phyloP scores from a whole-genome alignment of 331 rosid genomes.

The Ulmus americana region DNA sequence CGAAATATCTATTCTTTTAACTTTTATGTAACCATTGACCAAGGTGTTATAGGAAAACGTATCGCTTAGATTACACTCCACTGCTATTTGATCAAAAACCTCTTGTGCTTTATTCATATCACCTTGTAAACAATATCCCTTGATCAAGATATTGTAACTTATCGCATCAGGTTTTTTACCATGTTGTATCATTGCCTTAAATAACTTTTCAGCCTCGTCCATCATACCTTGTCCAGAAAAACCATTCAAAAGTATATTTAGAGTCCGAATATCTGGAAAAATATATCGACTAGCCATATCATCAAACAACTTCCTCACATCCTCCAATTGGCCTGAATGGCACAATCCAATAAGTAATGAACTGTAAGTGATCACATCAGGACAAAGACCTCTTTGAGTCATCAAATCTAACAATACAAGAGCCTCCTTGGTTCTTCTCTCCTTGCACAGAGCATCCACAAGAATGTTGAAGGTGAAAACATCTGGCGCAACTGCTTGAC shows the following conservation, averaged over 20 bases:
- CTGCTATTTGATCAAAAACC: not conserved
- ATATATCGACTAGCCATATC: not conserved
- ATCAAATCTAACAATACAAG: not conserved
- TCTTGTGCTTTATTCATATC: not conserved
- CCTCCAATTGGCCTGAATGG: not conserved
- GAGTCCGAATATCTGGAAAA: not conserved
- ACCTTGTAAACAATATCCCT: constrained; percentile 11
- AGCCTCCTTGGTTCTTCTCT: not conserved
- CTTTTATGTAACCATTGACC: not conserved
- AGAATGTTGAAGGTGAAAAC: no score
- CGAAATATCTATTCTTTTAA: not conserved
- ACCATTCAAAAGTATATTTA: not conserved
- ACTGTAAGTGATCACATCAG: not conserved
- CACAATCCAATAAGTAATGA: not conserved
- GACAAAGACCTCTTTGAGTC: not conserved
- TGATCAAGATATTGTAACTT: not conserved
- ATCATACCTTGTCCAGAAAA: not conserved
- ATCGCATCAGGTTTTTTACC: not conserved
- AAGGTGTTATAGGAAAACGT: not conserved
- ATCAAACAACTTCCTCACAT: not conserved
- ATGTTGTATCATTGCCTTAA: not conserved
- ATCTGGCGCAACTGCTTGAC: no score
- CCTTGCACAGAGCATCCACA: not conserved
- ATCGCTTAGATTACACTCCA: not conserved
- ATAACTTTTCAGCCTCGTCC: not conserved